phyloP scores from a whole-genome alignment of 345 rosid genomes.

The Aegle marmelos region DNA sequence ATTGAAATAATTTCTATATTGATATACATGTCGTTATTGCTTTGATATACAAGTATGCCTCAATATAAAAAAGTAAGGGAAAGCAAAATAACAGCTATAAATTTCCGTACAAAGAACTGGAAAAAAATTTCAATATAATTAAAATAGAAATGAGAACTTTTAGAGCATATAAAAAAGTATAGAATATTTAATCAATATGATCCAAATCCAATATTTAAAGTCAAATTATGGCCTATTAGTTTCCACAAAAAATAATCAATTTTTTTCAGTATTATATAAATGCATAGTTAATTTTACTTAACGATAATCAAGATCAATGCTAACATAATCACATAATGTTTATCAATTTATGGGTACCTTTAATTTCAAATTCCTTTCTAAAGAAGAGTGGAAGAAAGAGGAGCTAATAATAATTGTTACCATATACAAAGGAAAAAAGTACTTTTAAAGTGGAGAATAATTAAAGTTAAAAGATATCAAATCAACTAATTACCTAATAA shows the following conservation, averaged over 20 bases:
- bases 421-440: slow-evolving; percentile 12
- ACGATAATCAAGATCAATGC: neutral
- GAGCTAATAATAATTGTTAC: slow-evolving; percentile 19
- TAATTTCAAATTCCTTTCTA: slow-evolving; percentile 2
- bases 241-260: neutral
- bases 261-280: neutral
- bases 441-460: slow-evolving; percentile 21
- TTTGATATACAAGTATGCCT: neutral
- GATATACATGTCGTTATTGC: too few relatives aligned
- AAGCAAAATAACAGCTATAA: neutral
- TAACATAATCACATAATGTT: neutral
- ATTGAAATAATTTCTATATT: too few relatives aligned
- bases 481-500: neutral
- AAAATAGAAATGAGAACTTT: neutral
- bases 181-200: neutral
- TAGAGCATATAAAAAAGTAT: slow-evolving; percentile 6
- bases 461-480: neutral
- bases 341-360: neutral
- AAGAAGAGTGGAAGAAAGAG: neutral
- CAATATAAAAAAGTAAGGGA: neutral
- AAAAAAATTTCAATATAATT: neutral
- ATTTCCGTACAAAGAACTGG: neutral
- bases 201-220: neutral
- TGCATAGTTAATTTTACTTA: neutral
- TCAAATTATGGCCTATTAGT: neutral